Evolutionary conservation across 2,329 filamentous ascomycete genomes (phyloP).

Genomic region (Taxawa tesnikishii): DNA sequence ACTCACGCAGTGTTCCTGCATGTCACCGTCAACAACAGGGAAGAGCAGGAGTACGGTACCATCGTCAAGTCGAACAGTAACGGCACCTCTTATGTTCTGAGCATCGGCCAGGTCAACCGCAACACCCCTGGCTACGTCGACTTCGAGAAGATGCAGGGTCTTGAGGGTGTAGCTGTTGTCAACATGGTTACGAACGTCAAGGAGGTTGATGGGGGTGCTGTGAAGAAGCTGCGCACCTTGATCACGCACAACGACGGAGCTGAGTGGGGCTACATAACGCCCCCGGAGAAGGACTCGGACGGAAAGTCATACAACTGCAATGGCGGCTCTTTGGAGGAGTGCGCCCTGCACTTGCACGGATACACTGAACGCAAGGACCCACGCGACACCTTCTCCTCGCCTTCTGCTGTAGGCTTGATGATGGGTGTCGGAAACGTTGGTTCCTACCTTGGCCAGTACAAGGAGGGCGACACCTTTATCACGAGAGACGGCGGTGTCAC

Average conservation of each 20-base stretch:
- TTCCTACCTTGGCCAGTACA: constrained; percentile 48
- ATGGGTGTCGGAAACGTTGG: constrained; percentile 90
- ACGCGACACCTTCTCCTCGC: constrained; percentile 75
- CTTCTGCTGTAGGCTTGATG: constrained; percentile 80
- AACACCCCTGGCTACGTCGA: constrained; percentile 71
- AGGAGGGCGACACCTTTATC: constrained; percentile 80
- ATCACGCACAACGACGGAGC: constrained; percentile 96
- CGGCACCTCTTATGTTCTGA: constrained; percentile 86
- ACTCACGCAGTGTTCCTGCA: constrained; percentile 92
- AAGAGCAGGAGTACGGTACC: constrained; percentile 61
- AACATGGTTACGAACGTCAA: constrained; percentile 72
- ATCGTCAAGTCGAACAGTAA: constrained; percentile 99
- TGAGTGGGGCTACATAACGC: constrained; percentile 65
- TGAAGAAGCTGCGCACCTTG: constrained; percentile 75
- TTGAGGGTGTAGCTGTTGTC: constrained; percentile 81
- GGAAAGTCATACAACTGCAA: constrained; percentile 60
- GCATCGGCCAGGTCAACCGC: constrained; percentile 69
- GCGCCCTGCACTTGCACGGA: constrained; percentile 83
- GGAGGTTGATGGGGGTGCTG: constrained; percentile 46
- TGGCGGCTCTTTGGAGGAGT: constrained; percentile 47
- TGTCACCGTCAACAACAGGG: constrained; percentile 60
- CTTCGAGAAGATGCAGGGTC: constrained; percentile 86
- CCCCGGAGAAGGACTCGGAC: constrained; percentile 59
- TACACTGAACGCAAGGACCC: constrained; percentile 84
- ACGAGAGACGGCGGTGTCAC: constrained; percentile 80